Conservation (phyloP, 495 filamentous ascomycete genomes). For the Darksidea phi region DNA sequence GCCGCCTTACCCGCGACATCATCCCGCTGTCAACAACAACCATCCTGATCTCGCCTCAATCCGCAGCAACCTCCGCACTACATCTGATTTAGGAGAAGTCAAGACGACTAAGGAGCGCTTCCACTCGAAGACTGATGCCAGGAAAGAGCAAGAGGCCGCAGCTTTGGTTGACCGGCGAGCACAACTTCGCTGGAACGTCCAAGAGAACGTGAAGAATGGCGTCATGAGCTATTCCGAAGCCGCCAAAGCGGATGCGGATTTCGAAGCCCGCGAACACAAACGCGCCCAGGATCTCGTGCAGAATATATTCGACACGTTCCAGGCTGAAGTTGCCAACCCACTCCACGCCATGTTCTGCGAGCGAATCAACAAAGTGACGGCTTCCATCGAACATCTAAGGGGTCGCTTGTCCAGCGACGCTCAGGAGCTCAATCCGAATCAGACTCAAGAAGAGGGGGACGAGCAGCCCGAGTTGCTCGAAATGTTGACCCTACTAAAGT, state of each 20-base stretch:
- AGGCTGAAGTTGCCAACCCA: conserved; percentile 70
- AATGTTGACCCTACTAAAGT: conserved; percentile 90
- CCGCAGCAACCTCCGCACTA: conserved; percentile 67
- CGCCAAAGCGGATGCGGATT: conserved; percentile 69
- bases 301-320: conserved; percentile 72
- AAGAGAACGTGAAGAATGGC: conserved; percentile 69
- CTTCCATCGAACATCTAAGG: conserved; percentile 69
- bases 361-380: conserved; percentile 49
- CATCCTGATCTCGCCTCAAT: conserved; percentile 83
- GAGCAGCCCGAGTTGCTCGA: conserved; percentile 92
- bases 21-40: conserved; percentile 92
- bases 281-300: conserved; percentile 63
- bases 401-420: conserved; percentile 71
- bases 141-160: conserved; percentile 47
- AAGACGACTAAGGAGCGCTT: conserved; percentile 66
- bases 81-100: conserved; percentile 74
- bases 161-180: conserved; percentile 52
- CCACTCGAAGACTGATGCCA: conserved; percentile 33
- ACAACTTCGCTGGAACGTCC: conserved; percentile 63
- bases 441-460: conserved; percentile 89
- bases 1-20: conserved; percentile 86
- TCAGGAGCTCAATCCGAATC: conserved; percentile 68
- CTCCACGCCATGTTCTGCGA: conserved; percentile 68
- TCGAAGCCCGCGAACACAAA: conserved; percentile 61
- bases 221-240: conserved; percentile 77